These are phyloP conservation scores for Acanthamoeba royreba DNA, from an alignment of 208 protist genomes.

Conservation along the genomic window DNA sequence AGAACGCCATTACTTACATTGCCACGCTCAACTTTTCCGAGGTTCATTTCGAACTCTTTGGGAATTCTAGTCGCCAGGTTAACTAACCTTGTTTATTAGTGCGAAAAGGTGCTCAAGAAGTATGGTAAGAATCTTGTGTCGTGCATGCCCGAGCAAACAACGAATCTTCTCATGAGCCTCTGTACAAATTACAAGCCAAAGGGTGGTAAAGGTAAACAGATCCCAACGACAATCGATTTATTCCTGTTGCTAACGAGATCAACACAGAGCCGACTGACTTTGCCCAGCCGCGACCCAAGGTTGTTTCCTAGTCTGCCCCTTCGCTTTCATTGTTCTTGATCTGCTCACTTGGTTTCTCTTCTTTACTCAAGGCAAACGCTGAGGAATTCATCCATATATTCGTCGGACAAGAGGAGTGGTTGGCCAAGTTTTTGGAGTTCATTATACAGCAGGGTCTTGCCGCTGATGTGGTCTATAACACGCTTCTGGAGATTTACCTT, in stretches of 20 bases:
- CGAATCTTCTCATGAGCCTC: conserved; percentile 69
- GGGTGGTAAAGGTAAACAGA: neutral
- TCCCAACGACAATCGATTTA: no score
- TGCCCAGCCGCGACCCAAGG: conserved; percentile 4
- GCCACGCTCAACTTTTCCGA: conserved; percentile 78
- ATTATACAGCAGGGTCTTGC: conserved; percentile 75
- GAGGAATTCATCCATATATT: conserved; percentile 91
- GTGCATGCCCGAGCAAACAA: conserved; percentile 68
- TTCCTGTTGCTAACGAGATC: no score
- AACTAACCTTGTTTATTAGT: no score
- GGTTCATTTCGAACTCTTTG: neutral
- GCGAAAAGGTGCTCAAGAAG: conserved; percentile 82
- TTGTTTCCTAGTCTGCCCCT: neutral
- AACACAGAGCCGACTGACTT: neutral
- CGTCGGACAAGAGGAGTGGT: conserved; percentile 85
- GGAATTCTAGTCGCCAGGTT: neutral
- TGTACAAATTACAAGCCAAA: conserved; percentile 73
- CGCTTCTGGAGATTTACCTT: conserved; percentile 95
- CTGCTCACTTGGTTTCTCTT: no score
- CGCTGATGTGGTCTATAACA: conserved; percentile 87
- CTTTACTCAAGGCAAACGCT: conserved; percentile 62
- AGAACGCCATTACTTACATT: conserved; percentile 82
- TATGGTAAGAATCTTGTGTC: conserved; percentile 84
- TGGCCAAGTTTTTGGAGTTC: conserved; percentile 89
- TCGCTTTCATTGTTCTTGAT: neutral